Percentiles rank a stretch among this genome's conserved stretches.
Conservation (phyloP, 192 early-diverging fungal genomes). For the Backusella parvicylindrica region DNA sequence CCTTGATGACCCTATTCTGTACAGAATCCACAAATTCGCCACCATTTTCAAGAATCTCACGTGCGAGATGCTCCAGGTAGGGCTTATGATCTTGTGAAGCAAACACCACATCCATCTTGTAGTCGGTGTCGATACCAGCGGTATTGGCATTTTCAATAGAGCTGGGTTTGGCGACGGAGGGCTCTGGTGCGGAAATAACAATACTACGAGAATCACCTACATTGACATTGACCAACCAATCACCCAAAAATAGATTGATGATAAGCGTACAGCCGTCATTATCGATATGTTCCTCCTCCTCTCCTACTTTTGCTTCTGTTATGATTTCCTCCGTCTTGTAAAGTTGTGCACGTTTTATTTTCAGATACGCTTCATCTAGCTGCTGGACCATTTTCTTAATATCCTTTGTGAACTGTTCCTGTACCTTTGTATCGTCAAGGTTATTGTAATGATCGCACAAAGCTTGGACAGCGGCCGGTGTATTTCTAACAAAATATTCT, state of each 20-base stretch:
- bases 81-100: slow-evolving; percentile 58
- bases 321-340: background rate
- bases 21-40: slow-evolving; percentile 59
- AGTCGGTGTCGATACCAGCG: slow-evolving; percentile 22
- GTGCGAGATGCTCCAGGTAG: slow-evolving; percentile 51
- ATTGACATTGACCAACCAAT: slow-evolving; percentile 55
- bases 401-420: slow-evolving; percentile 40
- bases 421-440: slow-evolving; percentile 10
- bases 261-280: slow-evolving; percentile 57
- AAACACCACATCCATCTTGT: slow-evolving; percentile 50
- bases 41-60: slow-evolving; percentile 52
- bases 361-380: slow-evolving; percentile 50
- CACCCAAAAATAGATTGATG: slow-evolving; percentile 52
- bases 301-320: background rate
- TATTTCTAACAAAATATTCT: slow-evolving; percentile 43
- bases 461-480: slow-evolving; percentile 45
- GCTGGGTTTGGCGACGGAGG: background rate
- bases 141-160: slow-evolving; percentile 11
- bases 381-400: slow-evolving; percentile 40
- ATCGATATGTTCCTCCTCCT: slow-evolving; percentile 17
- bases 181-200: slow-evolving; percentile 37
- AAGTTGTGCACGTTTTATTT: slow-evolving; percentile 47
- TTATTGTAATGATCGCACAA: slow-evolving; percentile 39
- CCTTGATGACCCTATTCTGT: slow-evolving; percentile 48
- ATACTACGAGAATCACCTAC: slow-evolving; percentile 56